Conservation (phyloP, 495 filamentous ascomycete genomes). For the Hyaloscypha bicolor region DNA sequence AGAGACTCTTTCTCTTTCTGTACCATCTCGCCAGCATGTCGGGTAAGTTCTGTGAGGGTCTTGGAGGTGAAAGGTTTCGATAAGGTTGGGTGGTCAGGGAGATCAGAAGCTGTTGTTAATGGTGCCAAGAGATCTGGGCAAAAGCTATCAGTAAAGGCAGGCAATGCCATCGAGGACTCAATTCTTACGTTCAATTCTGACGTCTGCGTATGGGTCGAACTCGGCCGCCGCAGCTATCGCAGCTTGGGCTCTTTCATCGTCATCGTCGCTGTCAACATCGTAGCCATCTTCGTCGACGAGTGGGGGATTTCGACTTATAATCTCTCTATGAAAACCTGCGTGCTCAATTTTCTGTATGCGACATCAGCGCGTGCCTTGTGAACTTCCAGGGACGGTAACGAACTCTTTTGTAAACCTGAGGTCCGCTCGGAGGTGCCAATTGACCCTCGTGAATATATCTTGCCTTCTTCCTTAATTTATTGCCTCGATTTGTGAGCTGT, state of each 20-base stretch:
- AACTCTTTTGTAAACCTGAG: slow-evolving; percentile 86
- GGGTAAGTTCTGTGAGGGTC: slow-evolving; percentile 77
- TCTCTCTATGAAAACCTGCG: slow-evolving; percentile 80
- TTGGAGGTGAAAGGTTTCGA: slow-evolving; percentile 80
- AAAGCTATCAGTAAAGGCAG: slow-evolving; percentile 23
- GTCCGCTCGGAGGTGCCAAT: slow-evolving; percentile 67
- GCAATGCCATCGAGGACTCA: not conserved
- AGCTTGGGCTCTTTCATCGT: slow-evolving; percentile 64
- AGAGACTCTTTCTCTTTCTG: slow-evolving; percentile 75
- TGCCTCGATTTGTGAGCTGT: slow-evolving; percentile 82
- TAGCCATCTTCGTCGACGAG: slow-evolving; percentile 86
- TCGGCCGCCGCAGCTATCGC: slow-evolving; percentile 71
- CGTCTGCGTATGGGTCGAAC: slow-evolving; percentile 79
- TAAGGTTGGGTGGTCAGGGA: slow-evolving; percentile 81
- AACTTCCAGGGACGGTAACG: slow-evolving; percentile 24
- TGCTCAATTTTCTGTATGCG: slow-evolving; percentile 72
- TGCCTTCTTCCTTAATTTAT: slow-evolving; percentile 86
- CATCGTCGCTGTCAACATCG: slow-evolving; percentile 79
- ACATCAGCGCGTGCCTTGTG: slow-evolving; percentile 8
- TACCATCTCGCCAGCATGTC: slow-evolving; percentile 66
- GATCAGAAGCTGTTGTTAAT: slow-evolving; percentile 80
- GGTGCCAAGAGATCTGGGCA: slow-evolving; percentile 79
- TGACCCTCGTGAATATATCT: slow-evolving; percentile 78
- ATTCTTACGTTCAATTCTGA: slow-evolving; percentile 77
- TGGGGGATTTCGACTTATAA: slow-evolving; percentile 74